phyloP scores from a whole-genome alignment of 176 grass and related monocot species.

The Aegilops tauschii region DNA sequence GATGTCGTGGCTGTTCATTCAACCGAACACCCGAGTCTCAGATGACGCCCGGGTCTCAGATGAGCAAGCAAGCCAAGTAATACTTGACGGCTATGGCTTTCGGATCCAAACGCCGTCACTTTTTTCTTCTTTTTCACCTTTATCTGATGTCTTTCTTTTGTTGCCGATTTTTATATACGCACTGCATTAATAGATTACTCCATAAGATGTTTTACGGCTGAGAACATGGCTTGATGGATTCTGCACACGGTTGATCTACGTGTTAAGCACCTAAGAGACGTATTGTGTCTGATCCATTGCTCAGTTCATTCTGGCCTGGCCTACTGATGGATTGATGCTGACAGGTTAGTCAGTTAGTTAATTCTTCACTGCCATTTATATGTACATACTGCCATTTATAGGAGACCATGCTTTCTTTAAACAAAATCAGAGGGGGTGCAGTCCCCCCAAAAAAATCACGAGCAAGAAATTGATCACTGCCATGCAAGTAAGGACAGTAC shows the following conservation, averaged over 20 bases:
- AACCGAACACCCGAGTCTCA: not conserved
- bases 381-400: too few relatives aligned
- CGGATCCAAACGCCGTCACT: not conserved
- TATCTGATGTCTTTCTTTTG: not conserved
- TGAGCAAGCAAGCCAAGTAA: slow-evolving; percentile 4
- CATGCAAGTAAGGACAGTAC: too few relatives aligned
- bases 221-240: not conserved
- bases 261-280: not conserved
- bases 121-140: not conserved
- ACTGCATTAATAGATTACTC: not conserved
- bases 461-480: too few relatives aligned
- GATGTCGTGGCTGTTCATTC: too few relatives aligned
- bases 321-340: not conserved
- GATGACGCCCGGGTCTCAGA: not conserved
- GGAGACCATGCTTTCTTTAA: too few relatives aligned
- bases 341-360: not conserved
- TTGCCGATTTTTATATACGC: not conserved
- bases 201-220: not conserved
- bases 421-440: too few relatives aligned
- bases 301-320: not conserved
- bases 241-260: not conserved
- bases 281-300: not conserved
- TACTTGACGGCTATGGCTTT: not conserved
- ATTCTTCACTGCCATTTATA: too few relatives aligned
- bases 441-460: too few relatives aligned